These are phyloP conservation scores for Chaetomium tenue DNA, from an alignment of 495 filamentous ascomycete genomes.

Conservation along the genomic window DNA sequence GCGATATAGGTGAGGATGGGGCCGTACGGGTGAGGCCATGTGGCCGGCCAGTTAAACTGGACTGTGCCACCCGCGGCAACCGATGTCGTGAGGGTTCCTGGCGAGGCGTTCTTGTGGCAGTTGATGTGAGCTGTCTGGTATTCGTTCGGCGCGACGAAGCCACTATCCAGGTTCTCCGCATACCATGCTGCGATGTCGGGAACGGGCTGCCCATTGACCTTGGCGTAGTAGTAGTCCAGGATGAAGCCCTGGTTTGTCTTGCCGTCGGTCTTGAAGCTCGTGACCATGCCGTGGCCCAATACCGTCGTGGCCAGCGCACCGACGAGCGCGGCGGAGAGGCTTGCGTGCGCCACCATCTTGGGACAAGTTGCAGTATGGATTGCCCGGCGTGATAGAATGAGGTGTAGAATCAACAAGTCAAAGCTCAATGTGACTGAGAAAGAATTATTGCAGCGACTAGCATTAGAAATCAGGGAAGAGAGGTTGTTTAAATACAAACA, in stretches of 20 bases:
- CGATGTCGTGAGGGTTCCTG: slow-evolving; percentile 36
- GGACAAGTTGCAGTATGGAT: neutral
- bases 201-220: neutral
- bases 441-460: too few species aligned
- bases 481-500: too few species aligned
- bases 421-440: too few species aligned
- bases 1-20: slow-evolving; percentile 40
- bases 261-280: slow-evolving; percentile 4
- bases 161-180: slow-evolving; percentile 37
- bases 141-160: slow-evolving; percentile 34
- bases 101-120: slow-evolving; percentile 39
- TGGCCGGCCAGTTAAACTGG: slow-evolving; percentile 29
- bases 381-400: too few species aligned
- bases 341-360: neutral
- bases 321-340: neutral
- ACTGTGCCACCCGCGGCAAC: slow-evolving; percentile 34
- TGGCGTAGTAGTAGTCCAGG: slow-evolving; percentile 2
- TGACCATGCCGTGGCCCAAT: neutral
- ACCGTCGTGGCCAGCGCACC: neutral
- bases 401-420: neutral
- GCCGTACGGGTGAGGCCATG: slow-evolving; percentile 35
- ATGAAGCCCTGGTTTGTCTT: neutral
- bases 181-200: slow-evolving; percentile 26
- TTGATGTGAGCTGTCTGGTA: slow-evolving; percentile 36
- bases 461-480: too few species aligned